Percentiles rank a stretch among this genome's conserved stretches.
These are phyloP conservation scores for Neurospora sp. DNA, from an alignment of 495 filamentous ascomycete species.

Conservation along the genomic window DNA sequence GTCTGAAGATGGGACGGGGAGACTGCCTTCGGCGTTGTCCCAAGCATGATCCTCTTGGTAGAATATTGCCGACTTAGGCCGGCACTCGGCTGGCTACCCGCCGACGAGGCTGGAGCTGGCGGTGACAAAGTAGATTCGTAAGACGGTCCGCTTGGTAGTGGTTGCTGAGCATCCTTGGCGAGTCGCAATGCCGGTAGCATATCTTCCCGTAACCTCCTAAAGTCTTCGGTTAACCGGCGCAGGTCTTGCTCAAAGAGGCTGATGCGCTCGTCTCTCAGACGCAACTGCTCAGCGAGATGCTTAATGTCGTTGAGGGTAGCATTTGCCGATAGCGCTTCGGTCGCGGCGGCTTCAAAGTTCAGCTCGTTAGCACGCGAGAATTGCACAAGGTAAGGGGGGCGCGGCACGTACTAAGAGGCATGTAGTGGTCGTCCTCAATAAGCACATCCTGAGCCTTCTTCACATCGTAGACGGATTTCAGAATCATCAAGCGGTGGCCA, in stretches of 20 bases:
- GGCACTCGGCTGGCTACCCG: slow-evolving; percentile 34
- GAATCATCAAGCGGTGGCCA: slow-evolving; percentile 85
- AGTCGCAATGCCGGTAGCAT: slow-evolving; percentile 81
- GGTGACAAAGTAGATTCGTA: slow-evolving; percentile 43
- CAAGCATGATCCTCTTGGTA: slow-evolving; percentile 80
- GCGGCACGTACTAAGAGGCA: slow-evolving; percentile 69
- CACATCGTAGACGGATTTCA: slow-evolving; percentile 90
- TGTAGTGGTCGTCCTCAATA: slow-evolving; percentile 85
- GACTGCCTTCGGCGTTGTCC: slow-evolving; percentile 62
- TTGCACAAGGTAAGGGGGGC: neutral
- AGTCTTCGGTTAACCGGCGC: slow-evolving; percentile 71
- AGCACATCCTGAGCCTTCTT: slow-evolving; percentile 87
- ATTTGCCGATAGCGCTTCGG: slow-evolving; percentile 68
- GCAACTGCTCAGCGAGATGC: slow-evolving; percentile 74
- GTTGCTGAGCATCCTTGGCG: slow-evolving; percentile 82
- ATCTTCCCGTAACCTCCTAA: slow-evolving; percentile 76
- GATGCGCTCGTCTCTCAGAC: slow-evolving; percentile 79
- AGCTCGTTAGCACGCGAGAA: slow-evolving; percentile 14
- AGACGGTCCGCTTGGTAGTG: slow-evolving; percentile 48
- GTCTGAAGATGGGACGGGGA: slow-evolving; percentile 67
- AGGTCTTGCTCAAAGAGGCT: slow-evolving; percentile 70
- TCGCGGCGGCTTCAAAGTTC: slow-evolving; percentile 62
- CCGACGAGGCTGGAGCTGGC: slow-evolving; percentile 40
- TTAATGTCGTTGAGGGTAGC: slow-evolving; percentile 89
- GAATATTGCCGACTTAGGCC: slow-evolving; percentile 74